Conservation (phyloP, 2,329 filamentous ascomycete species). For the Phaeosphaeriaceae sp. region DNA sequence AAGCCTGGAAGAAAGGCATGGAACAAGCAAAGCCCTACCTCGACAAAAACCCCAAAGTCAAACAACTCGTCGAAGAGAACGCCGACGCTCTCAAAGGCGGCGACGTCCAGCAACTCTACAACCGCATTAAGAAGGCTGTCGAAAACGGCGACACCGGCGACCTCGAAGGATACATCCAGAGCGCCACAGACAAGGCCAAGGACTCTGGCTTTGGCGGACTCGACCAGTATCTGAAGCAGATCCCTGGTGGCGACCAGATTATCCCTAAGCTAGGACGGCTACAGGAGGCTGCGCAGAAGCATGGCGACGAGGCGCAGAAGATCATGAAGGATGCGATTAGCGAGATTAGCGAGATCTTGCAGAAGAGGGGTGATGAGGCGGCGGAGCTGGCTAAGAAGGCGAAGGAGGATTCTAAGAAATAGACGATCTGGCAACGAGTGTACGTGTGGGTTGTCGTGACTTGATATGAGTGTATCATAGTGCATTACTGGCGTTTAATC, state of each 20-base stretch:
- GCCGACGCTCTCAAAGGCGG: conserved; percentile 70
- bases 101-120: conserved; percentile 68
- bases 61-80: conserved; percentile 75
- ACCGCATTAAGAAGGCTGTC: conserved; percentile 66
- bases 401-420: conserved; percentile 46
- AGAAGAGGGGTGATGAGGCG: conserved; percentile 44
- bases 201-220: conserved; percentile 57
- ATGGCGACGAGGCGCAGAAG: conserved; percentile 72
- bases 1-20: conserved; percentile 74
- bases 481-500: conserved; percentile 4
- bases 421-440: neutral
- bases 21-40: conserved; percentile 74
- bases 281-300: conserved; percentile 68
- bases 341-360: conserved; percentile 43
- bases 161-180: conserved; percentile 66
- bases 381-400: conserved; percentile 41
- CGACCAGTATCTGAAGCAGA: conserved; percentile 68
- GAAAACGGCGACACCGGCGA: conserved; percentile 66
- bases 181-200: conserved; percentile 66
- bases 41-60: conserved; percentile 78
- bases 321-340: conserved; percentile 66
- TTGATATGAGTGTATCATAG: conserved; percentile 4
- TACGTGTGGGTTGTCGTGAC: neutral
- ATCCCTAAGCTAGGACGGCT: conserved; percentile 70
- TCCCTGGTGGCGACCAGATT: conserved; percentile 69